phyloP scores from a whole-genome alignment of 2,329 filamentous ascomycete genomes.

The Thelonectria blattea region DNA sequence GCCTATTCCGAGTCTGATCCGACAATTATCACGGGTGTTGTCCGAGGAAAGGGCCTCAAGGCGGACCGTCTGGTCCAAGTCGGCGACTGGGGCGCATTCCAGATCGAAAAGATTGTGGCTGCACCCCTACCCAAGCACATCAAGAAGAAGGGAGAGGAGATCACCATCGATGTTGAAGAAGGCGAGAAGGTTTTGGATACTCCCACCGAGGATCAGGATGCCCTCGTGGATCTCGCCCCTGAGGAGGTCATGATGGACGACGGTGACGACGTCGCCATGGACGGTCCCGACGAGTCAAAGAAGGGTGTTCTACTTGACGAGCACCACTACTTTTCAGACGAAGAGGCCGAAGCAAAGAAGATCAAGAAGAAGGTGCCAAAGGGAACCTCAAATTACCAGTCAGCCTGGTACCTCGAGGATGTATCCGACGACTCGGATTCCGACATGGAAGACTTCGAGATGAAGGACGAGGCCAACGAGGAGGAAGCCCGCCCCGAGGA shows the following conservation, averaged over 20 bases:
- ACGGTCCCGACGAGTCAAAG: conserved; percentile 56
- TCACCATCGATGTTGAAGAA: conserved; percentile 70
- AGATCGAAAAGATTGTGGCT: conserved; percentile 86
- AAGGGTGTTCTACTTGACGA: conserved; percentile 95
- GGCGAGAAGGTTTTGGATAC: conserved; percentile 67
- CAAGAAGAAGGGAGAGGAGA: conserved; percentile 72
- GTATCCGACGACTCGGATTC: conserved; percentile 84
- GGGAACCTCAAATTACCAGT: conserved; percentile 92
- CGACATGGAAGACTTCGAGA: conserved; percentile 74
- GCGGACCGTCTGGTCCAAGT: conserved; percentile 89
- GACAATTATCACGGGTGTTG: conserved; percentile 80
- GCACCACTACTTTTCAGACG: conserved; percentile 97
- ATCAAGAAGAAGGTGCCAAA: conserved; percentile 79
- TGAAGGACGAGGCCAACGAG: conserved; percentile 62
- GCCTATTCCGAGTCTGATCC: conserved; percentile 63
- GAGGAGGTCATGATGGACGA: conserved; percentile 79
- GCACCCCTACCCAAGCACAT: conserved; percentile 69
- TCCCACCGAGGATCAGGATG: conserved; percentile 81
- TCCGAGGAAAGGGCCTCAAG: conserved; percentile 86
- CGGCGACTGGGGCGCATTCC: conserved; percentile 92
- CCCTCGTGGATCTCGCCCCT: conserved; percentile 81
- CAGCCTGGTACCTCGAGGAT: conserved; percentile 88
- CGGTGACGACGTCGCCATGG: conserved; percentile 46
- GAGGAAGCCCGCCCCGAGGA: conserved; percentile 76
- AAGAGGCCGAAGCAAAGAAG: conserved; percentile 53